phyloP scores from a whole-genome alignment of 805 yeast species.

The Wickerhamiella cacticola region DNA sequence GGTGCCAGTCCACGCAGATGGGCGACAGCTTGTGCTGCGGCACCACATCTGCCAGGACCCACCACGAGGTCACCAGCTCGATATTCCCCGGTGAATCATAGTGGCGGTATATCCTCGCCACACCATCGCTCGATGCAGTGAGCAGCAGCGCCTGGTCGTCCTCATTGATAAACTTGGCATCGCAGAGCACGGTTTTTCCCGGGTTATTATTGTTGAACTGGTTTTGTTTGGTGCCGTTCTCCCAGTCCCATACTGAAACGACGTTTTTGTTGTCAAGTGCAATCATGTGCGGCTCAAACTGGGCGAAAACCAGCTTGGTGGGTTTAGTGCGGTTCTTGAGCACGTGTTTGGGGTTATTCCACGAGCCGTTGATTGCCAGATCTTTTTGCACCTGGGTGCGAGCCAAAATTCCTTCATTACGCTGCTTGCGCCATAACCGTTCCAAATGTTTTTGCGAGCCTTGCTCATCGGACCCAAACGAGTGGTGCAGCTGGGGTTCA shows the following conservation, averaged over 20 bases:
- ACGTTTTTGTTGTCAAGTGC: conserved; percentile 76
- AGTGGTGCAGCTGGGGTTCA: conserved; percentile 86
- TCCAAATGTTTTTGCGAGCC: conserved; percentile 78
- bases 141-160: conserved; percentile 78
- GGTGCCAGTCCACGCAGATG: conserved; percentile 90
- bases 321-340: conserved; percentile 33
- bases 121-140: conserved; percentile 89
- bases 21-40: conserved; percentile 75
- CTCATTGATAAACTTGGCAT: conserved; percentile 74
- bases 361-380: conserved; percentile 68
- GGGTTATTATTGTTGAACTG: conserved; percentile 77
- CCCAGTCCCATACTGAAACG: conserved; percentile 85
- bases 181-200: conserved; percentile 78
- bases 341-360: conserved; percentile 66
- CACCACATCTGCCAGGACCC: conserved; percentile 77
- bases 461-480: conserved; percentile 75
- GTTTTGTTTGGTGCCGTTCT: conserved; percentile 40
- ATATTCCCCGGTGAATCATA: conserved; percentile 46
- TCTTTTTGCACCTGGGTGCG: conserved; percentile 86
- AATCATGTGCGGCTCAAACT: conserved; percentile 74
- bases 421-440: conserved; percentile 75
- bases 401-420: conserved; percentile 77
- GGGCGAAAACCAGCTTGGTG: conserved; percentile 58
- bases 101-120: conserved; percentile 72
- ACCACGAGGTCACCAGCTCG: conserved; percentile 75